Evolutionary conservation across 345 rosid genomes (phyloP).

Genomic region (Geranium brycei): DNA sequence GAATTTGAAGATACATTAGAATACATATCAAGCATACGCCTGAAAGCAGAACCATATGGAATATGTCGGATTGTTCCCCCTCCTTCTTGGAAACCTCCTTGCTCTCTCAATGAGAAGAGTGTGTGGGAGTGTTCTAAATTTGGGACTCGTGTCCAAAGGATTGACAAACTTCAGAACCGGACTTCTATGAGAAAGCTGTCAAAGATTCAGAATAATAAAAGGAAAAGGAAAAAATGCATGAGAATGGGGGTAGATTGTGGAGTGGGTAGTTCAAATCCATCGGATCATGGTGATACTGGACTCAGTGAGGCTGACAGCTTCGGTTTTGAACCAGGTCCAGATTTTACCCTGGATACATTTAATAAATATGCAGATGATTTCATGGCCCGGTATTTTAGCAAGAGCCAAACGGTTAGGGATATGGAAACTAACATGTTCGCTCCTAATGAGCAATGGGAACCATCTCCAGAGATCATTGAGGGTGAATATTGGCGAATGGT

Average conservation of each 20-base stretch:
- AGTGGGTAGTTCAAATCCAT: conserved; percentile 24
- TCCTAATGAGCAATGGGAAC: conserved; percentile 31
- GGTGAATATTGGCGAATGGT: conserved; percentile 99
- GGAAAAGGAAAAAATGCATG: conserved; percentile 67
- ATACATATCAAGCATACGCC: conserved; percentile 74
- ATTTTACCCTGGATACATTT: conserved; percentile 61
- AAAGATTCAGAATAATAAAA: conserved; percentile 37
- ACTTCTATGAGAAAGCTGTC: conserved; percentile 52
- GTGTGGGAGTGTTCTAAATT: conserved; percentile 74
- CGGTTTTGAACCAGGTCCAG: conserved; percentile 97
- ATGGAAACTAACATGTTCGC: no score
- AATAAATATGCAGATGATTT: conserved; percentile 81
- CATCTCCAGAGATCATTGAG: conserved; percentile 59
- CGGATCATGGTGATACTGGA: conserved; percentile 29
- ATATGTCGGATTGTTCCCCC: conserved; percentile 98
- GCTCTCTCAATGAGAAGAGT: conserved; percentile 60
- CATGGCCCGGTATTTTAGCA: conserved; percentile 60
- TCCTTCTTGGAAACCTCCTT: conserved; percentile 89
- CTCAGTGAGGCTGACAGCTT: conserved; percentile 50
- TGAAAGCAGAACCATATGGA: conserved; percentile 80
- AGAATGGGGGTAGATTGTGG: conserved; percentile 45
- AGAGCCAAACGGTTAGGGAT: conserved; percentile 19
- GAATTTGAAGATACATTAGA: conserved; percentile 88
- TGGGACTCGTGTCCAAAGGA: conserved; percentile 86
- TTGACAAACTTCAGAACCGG: conserved; percentile 95